Evolutionary conservation across 1,139 yeast genomes (phyloP).

Genomic region (Lodderomyces pseudojiufengensis): DNA sequence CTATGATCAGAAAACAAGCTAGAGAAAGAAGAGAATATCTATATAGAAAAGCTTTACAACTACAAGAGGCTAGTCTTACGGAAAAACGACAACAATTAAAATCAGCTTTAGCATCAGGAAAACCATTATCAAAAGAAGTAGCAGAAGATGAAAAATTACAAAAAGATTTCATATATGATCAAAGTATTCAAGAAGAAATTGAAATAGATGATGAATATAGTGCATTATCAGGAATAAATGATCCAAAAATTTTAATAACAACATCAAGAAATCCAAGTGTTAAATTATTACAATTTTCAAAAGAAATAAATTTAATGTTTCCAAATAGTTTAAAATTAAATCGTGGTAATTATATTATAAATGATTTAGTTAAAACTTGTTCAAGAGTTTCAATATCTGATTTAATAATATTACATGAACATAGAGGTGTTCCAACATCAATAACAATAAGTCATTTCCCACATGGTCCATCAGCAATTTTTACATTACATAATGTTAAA

Average conservation of each 20-base stretch:
- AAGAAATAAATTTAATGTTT: slow-evolving; percentile 83
- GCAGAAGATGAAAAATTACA: slow-evolving; percentile 85
- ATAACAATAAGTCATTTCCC: slow-evolving; percentile 93
- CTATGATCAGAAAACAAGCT: slow-evolving; percentile 87
- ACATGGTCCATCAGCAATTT: slow-evolving; percentile 95
- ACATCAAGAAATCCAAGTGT: slow-evolving; percentile 92
- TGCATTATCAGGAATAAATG: slow-evolving; percentile 80
- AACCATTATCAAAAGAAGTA: slow-evolving; percentile 81
- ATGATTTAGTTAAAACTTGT: slow-evolving; percentile 83
- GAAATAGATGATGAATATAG: slow-evolving; percentile 83
- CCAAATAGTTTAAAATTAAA: slow-evolving; percentile 88
- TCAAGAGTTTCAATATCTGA: slow-evolving; percentile 69
- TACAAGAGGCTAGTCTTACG: slow-evolving; percentile 82
- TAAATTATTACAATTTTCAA: slow-evolving; percentile 82
- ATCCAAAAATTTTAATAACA: slow-evolving; percentile 90
- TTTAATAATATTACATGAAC: slow-evolving; percentile 84
- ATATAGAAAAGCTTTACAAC: slow-evolving; percentile 81
- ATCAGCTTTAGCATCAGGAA: slow-evolving; percentile 88
- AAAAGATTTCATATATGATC: slow-evolving; percentile 81
- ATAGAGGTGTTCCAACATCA: slow-evolving; percentile 97
- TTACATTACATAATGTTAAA: slow-evolving; percentile 91
- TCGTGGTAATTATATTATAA: slow-evolving; percentile 88
- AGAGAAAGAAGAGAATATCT: slow-evolving; percentile 93
- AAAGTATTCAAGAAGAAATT: slow-evolving; percentile 52
- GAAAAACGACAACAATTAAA: slow-evolving; percentile 85